phyloP scores from a whole-genome alignment of 2,329 filamentous ascomycete species.

The Cadophora gregata region DNA sequence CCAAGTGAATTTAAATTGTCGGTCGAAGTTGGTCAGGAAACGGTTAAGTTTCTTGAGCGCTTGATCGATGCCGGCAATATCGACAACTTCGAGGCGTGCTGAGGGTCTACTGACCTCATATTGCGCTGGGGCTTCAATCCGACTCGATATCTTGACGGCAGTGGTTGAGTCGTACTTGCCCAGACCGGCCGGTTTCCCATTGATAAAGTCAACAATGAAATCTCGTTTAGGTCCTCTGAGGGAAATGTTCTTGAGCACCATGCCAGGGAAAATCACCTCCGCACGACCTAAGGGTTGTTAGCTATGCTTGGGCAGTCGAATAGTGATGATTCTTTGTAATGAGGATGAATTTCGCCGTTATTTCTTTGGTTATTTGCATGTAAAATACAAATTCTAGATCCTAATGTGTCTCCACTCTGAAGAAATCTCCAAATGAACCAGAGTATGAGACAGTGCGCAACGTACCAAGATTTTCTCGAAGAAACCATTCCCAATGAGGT shows the following conservation, averaged over 20 bases:
- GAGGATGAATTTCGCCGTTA: too few species aligned
- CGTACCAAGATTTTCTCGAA: slow-evolving; percentile 51
- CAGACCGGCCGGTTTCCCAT: slow-evolving; percentile 50
- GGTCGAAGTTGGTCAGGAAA: slow-evolving; percentile 64
- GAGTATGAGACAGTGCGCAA: background rate
- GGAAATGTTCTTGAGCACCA: slow-evolving; percentile 68
- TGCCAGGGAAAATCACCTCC: slow-evolving; percentile 72
- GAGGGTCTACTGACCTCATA: slow-evolving; percentile 14
- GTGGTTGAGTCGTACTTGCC: slow-evolving; percentile 37
- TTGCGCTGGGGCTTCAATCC: slow-evolving; percentile 20
- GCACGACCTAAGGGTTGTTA: slow-evolving; percentile 56
- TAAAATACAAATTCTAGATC: too few species aligned
- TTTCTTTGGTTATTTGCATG: too few species aligned
- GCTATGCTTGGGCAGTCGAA: too few species aligned
- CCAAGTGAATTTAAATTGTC: slow-evolving; percentile 40
- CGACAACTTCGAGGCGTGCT: slow-evolving; percentile 49
- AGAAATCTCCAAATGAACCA: background rate
- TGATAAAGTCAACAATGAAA: slow-evolving; percentile 66
- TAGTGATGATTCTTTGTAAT: too few species aligned
- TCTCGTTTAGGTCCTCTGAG: slow-evolving; percentile 59
- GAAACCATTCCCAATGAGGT: slow-evolving; percentile 54
- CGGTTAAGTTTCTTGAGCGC: slow-evolving; percentile 71
- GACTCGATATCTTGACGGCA: slow-evolving; percentile 39
- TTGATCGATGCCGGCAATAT: slow-evolving; percentile 70
- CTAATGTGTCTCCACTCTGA: too few species aligned